Base-by-base conservation (phyloP, 2,329 filamentous ascomycete genomes). In the Triangularia verruculosa region DNA sequence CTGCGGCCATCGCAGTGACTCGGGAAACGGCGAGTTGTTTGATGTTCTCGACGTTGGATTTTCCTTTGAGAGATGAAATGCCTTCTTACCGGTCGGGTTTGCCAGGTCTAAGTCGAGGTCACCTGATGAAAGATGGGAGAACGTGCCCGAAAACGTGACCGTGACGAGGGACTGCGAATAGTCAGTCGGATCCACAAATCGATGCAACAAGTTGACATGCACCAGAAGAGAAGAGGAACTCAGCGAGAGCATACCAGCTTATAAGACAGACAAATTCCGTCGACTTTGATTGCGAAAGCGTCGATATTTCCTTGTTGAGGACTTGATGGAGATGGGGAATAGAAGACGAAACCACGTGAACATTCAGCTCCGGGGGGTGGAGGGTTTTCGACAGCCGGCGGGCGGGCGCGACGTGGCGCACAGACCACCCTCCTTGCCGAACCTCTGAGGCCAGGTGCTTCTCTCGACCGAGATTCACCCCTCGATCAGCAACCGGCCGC, bases 81-180 rank as follows among this genome's bases (percentile, higher is more conserved):
- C 61, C 61, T 62, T 43, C 65, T 69, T 66, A 67, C 69, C 64
- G 60, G 61, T 65, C 63, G 58, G 67, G 61, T 61, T 62, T 62
- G 67, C 64, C 60, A 54, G 63, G 67, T 62, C 60, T 51, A 66
- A 55, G 64, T 66, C 68, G 65, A 65, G 66, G 69, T 69, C 68
- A 70, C 69, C 68, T 71, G 68, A 70, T 68, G 67, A 69, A 5
- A 69, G 66, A n/a, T 39, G 34, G 68, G 69, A 69, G 68, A 71
- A 70, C 67, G 68, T 70, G 70, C 66, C 68, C 68, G 65, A 70
- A 70, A 70, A 71, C 69, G 69, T 69, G 69, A 70, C 68, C 39
- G 39, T 47, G 39, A 47, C 39, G 39, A 67, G 69, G 65, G 25
- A 61, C 66, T 70, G 65, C 59, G 57, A 53, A 57, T 56, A 28